Conservation (phyloP, 2,329 filamentous ascomycete genomes). For the Venturia asperata region DNA sequence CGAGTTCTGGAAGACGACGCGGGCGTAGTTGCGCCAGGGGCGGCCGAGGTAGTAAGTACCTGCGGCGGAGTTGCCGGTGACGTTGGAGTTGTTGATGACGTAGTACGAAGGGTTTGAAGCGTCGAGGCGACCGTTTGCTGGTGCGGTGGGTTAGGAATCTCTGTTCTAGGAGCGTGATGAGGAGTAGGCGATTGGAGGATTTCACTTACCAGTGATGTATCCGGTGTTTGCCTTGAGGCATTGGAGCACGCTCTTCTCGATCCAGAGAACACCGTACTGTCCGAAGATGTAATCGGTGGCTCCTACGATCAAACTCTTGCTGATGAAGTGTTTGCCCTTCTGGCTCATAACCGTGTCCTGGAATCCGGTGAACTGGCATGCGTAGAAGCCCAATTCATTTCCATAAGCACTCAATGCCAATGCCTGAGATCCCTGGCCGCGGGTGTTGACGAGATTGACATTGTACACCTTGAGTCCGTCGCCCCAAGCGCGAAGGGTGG, state of each 20-base stretch:
- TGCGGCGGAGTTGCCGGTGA: conserved; percentile 35
- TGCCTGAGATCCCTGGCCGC: conserved; percentile 45
- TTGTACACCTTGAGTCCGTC: conserved; percentile 55
- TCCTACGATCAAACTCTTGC: conserved; percentile 50
- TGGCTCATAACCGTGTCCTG: conserved; percentile 45
- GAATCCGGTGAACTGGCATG: conserved; percentile 47
- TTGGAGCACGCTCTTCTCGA: conserved; percentile 43
- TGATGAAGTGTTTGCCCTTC: conserved; percentile 48
- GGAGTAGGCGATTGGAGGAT: not conserved
- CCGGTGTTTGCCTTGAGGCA: conserved; percentile 38
- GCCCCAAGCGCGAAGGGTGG: conserved; percentile 43
- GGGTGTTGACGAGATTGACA: conserved; percentile 49
- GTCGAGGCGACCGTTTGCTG: conserved; percentile 33
- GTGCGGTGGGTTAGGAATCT: not conserved
- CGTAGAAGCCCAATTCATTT: conserved; percentile 51
- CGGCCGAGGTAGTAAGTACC: conserved; percentile 46
- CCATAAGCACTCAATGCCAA: conserved; percentile 48
- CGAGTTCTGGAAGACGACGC: conserved; percentile 48
- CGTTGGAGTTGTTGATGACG: conserved; percentile 48
- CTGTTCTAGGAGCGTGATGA: not conserved
- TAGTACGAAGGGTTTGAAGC: conserved; percentile 42
- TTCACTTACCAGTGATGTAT: conserved; percentile 40
- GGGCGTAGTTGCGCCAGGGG: conserved; percentile 46
- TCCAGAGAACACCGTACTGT: conserved; percentile 46
- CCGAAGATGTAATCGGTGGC: conserved; percentile 57